These are phyloP conservation scores for Neofusicoccum sp. DNA, from an alignment of 2,329 filamentous ascomycete genomes.

Conservation along the genomic window DNA sequence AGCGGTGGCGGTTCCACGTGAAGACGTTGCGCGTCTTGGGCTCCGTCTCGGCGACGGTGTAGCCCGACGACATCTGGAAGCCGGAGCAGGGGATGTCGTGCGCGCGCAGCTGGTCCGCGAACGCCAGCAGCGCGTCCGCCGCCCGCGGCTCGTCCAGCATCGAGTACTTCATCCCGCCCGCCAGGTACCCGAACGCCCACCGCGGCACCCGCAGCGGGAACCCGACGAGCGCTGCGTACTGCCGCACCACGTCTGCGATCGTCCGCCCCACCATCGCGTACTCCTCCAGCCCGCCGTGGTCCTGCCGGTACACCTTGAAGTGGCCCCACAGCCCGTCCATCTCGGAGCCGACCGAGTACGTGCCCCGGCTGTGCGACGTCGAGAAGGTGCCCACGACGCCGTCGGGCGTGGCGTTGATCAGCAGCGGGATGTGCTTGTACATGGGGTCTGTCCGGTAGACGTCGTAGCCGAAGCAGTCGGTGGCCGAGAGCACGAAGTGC, in stretches of 20 bases:
- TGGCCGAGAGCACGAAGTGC: conserved; percentile 65
- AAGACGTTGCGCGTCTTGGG: conserved; percentile 71
- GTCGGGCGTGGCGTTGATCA: conserved; percentile 65
- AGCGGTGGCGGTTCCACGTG: conserved; percentile 69
- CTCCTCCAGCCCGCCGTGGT: conserved; percentile 69
- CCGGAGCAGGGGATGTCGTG: conserved; percentile 69
- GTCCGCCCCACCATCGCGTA: conserved; percentile 67
- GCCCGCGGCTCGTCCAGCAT: conserved; percentile 58
- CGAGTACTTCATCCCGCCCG: conserved; percentile 64
- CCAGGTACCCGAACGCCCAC: conserved; percentile 72
- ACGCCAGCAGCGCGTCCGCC: conserved; percentile 57
- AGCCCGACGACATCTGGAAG: conserved; percentile 71
- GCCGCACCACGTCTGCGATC: conserved; percentile 62
- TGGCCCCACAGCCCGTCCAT: conserved; percentile 75
- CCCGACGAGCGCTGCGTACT: conserved; percentile 67
- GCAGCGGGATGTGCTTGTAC: conserved; percentile 72
- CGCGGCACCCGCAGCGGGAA: conserved; percentile 66
- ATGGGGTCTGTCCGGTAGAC: conserved; percentile 68
- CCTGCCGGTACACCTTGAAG: conserved; percentile 72
- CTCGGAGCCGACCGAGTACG: conserved; percentile 67
- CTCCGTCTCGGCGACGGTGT: conserved; percentile 64
- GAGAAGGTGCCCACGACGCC: conserved; percentile 69
- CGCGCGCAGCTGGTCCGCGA: conserved; percentile 60
- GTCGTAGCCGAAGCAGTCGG: conserved; percentile 71
- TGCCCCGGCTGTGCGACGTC: conserved; percentile 62